Evolutionary conservation across 2,329 filamentous ascomycete species (phyloP), one percentile per base, ranked within the genome.

Genomic region (Stemphylium lycopersici): DNA sequence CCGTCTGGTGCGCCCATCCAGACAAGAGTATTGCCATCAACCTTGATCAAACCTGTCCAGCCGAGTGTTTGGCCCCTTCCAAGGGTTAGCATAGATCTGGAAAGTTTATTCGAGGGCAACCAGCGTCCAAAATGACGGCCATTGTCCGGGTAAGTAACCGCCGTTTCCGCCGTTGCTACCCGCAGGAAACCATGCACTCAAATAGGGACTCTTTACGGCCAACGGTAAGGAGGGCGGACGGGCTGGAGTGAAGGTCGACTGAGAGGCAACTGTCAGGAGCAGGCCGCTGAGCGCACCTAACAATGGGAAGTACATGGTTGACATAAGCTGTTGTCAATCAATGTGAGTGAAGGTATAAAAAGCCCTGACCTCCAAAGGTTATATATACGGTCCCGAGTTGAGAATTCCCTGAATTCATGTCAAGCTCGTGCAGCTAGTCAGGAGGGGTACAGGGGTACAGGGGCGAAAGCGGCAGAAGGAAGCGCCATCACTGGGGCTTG

Each of bases 161-260:
- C 86, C 86, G 66, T 87, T 84, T 8, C 84, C 83, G 18, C 82
- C 84, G 69, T 86, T 80, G 24, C 78, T 83, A 1, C 86, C 87
- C 8, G 82, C 86, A 52, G 83, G 76, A 37, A 88, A 79, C 87
- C 88, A 91, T 12, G 86, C 84, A 68, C 84, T 91, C 13, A 93
- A 75, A 63, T 93, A 93, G 0, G 90, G 90, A 8, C 86, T 88
- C 58, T 85, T 86, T 39, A 93, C 90, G 38, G 89, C 89, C 31
- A 93, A 75, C 11, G 90, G 90, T 24, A 90, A 79, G 1, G 88
- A 82, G 13, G 88, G 88, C 37, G 88, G 87, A 6, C 86, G 81
- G 32, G 84, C 82, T 31, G 88, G 88, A 32, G 76, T 79, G 68
- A 89, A 90, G 1, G 79, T 84, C 8, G 51, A 36, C 29, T 61